Percentiles rank a stretch among this genome's conserved stretches.
Conservation (phyloP, 768 basidiomycete genomes). For the Multifurca ochricompacta region DNA sequence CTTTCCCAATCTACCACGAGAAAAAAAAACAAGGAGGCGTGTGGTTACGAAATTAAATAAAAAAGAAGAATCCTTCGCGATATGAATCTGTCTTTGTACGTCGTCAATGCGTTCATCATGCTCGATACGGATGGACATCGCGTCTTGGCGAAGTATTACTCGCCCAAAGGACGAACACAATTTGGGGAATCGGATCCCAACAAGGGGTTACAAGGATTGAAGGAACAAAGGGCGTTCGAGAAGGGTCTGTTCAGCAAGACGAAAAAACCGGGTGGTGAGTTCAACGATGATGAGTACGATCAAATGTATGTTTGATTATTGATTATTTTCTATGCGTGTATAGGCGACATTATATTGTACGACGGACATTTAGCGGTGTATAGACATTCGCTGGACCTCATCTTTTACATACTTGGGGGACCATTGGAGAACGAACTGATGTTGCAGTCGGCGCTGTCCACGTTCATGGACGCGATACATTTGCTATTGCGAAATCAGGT, state of each 20-base stretch:
- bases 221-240: constrained; percentile 94
- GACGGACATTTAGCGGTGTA: constrained; percentile 88
- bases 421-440: constrained; percentile 92
- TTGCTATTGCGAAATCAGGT: constrained; percentile 85
- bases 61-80: no score
- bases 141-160: constrained; percentile 93
- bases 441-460: constrained; percentile 77
- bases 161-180: constrained; percentile 53
- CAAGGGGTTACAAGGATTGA: constrained; percentile 60
- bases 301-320: not conserved
- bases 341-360: constrained; percentile 92
- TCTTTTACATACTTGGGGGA: constrained; percentile 87
- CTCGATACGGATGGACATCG: constrained; percentile 95
- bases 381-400: constrained; percentile 91
- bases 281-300: not conserved
- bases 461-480: constrained; percentile 79
- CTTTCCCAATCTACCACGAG: not conserved
- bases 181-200: constrained; percentile 36
- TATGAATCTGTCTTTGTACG: constrained; percentile 83
- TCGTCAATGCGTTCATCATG: constrained; percentile 78
- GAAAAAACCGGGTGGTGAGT: constrained; percentile 82
- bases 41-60: not conserved
- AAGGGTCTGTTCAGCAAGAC: constrained; percentile 95
- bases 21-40: not conserved
- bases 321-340: not conserved